A percentile compares a stretch with the other conserved stretches of the same genome.
Evolutionary conservation across 192 early-diverging fungal species (phyloP).

Genomic region (Gamsiella multidivaricata): DNA sequence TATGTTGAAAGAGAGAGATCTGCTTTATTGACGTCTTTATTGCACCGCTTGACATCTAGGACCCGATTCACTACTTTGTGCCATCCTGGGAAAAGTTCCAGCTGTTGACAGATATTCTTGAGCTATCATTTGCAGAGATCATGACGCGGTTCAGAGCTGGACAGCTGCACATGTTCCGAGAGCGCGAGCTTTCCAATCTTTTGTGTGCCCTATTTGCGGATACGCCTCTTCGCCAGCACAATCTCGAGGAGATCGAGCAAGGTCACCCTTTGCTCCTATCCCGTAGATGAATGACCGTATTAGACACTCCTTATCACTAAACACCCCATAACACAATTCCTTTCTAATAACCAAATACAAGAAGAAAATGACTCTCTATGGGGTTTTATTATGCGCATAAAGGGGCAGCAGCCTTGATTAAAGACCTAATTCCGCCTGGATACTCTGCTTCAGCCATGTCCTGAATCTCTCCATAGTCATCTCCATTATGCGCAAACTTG

Average conservation of each 20-base stretch:
- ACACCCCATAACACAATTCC: no score
- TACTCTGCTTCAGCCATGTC: slow-evolving; percentile 34
- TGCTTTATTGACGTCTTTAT: neutral
- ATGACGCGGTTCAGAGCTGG: slow-evolving; percentile 62
- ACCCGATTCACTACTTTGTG: slow-evolving; percentile 48
- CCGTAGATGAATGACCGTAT: no score
- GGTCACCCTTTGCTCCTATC: slow-evolving; percentile 41
- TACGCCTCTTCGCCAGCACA: slow-evolving; percentile 58
- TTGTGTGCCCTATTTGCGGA: slow-evolving; percentile 70
- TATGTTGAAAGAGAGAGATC: neutral
- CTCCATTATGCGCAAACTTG: neutral
- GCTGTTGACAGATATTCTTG: slow-evolving; percentile 62
- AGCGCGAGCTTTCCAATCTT: slow-evolving; percentile 58
- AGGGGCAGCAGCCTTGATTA: neutral
- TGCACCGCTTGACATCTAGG: slow-evolving; percentile 4
- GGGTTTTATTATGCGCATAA: no score
- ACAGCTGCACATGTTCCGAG: slow-evolving; percentile 58
- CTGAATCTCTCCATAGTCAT: slow-evolving; percentile 27
- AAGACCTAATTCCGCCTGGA: slow-evolving; percentile 15
- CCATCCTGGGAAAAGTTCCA: slow-evolving; percentile 64
- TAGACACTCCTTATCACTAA: no score
- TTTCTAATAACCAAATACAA: no score
- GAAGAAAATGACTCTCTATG: no score
- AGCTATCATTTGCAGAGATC: slow-evolving; percentile 65
- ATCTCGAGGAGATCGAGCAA: slow-evolving; percentile 62